Conservation (phyloP, 257 asterid species). For the Paraleonurus japonicus region DNA sequence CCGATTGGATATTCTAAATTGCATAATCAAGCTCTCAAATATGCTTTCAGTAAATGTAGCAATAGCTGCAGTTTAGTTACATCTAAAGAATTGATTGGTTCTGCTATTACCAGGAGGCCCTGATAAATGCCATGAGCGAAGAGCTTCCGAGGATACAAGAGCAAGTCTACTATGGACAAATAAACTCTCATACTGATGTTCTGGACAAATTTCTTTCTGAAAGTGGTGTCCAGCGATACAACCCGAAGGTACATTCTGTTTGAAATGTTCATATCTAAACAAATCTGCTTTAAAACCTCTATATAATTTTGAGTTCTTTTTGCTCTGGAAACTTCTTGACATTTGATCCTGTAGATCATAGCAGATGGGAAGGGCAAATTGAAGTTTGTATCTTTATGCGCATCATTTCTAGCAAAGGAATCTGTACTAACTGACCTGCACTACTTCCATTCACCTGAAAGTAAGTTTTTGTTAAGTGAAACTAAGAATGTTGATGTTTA, state of each 20-base stretch:
- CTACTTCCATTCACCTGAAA: slow-evolving; percentile 79
- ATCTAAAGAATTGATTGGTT: slow-evolving; percentile 15
- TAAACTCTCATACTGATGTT: slow-evolving; percentile 82
- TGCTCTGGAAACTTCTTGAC: slow-evolving; percentile 23
- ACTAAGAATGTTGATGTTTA: slow-evolving; percentile 12
- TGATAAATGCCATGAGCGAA: slow-evolving; percentile 88
- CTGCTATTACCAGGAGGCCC: slow-evolving; percentile 72
- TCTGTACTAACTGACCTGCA: slow-evolving; percentile 61
- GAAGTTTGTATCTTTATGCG: slow-evolving; percentile 68
- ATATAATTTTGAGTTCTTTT: slow-evolving; percentile 14
- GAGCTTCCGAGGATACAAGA: slow-evolving; percentile 98
- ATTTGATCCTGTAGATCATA: slow-evolving; percentile 62
- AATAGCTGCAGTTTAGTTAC: slow-evolving; percentile 25
- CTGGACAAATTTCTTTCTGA: slow-evolving; percentile 86
- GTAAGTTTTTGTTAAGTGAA: slow-evolving; percentile 52
- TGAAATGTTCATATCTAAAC: slow-evolving; percentile 8
- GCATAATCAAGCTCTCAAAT: slow-evolving; percentile 6
- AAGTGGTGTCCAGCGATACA: slow-evolving; percentile 89
- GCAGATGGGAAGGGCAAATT: slow-evolving; percentile 87
- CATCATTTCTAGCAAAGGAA: slow-evolving; percentile 54
- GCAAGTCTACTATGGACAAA: slow-evolving; percentile 93
- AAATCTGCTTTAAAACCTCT: slow-evolving; percentile 8
- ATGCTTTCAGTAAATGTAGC: slow-evolving; percentile 14
- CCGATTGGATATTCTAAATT: background rate
- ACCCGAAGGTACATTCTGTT: slow-evolving; percentile 66